Evolutionary conservation across 306 rosid species (phyloP), one percentile per base, ranked within the genome.

Genomic region (Cyclanthera cordifolia): DNA sequence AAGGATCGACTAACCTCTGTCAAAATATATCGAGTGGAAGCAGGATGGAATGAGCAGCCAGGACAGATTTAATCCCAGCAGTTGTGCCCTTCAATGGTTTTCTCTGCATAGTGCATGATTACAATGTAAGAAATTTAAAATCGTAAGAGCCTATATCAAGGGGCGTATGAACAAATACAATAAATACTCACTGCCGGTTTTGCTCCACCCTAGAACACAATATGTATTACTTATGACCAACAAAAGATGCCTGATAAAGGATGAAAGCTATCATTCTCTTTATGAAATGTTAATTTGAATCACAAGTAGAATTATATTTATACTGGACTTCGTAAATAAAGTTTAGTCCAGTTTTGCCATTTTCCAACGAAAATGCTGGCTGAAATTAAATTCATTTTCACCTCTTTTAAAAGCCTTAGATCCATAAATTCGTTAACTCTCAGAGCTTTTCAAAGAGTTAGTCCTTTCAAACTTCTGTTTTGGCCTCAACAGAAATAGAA

Each of bases 21-120:
- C 76, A 84, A 67, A 71, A 89, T 81, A 80, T 93, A 85, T 78
- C 99, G 94, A 2, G 96, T 21, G 95, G 99, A 81, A 93, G 90
- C 70, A 93, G 89, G 74, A 87, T 79, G 12, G 88, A 86, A 82
- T 95, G 90, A 73, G 99, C 87, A 47, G 85, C 99, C 47, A 93
- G 71, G 66, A 89, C 95, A 73, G 96, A 93, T 50, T 95, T 86
- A 79, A 93, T 93, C 67, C 99, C 99, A 77, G 99, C 99, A 13
- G 96, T 94, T 41, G 99, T 93, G 28, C 96, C n/a, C 99, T 90
- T 93, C 99, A 77, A 93, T 79, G 30, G 99, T 93, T 87, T 90
- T 93, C 90, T 89, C 99, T 93, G 78, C 74, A 50, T 78, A 82
- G 50, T 19, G 66, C 75, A 72, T 23, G 70, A 73, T 60, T 55